phyloP scores from a whole-genome alignment of 1,284 basidiomycete species.

The Melampsora larici-populina region DNA sequence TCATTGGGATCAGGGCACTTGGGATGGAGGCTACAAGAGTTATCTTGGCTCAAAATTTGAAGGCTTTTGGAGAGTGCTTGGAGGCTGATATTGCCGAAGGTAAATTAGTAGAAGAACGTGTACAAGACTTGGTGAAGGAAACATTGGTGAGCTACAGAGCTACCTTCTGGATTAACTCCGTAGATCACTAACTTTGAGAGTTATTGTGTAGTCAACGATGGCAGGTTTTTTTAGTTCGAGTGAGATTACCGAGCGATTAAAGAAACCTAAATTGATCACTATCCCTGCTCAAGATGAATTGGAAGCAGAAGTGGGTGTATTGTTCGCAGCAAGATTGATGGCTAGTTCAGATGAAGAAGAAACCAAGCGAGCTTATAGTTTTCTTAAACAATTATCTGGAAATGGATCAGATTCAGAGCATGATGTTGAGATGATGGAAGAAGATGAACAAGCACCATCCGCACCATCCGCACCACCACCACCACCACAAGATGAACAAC shows the following conservation, averaged over 20 bases:
- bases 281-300: conserved; percentile 42
- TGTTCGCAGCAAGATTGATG: conserved; percentile 42
- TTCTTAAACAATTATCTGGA: conserved; percentile 20
- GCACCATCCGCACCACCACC: not conserved
- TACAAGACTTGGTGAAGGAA: conserved; percentile 31
- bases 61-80: conserved; percentile 41
- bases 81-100: conserved; percentile 20
- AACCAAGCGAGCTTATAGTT: conserved; percentile 28
- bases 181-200: not conserved
- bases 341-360: conserved; percentile 32
- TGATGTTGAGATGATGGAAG: conserved; percentile 11
- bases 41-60: conserved; percentile 34
- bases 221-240: conserved; percentile 13
- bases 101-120: conserved; percentile 11
- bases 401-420: conserved; percentile 19
- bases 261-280: not conserved
- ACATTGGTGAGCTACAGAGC: conserved; percentile 20
- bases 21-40: conserved; percentile 28
- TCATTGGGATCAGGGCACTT: conserved; percentile 28
- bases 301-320: conserved; percentile 30
- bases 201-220: conserved; percentile 14
- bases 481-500: not conserved
- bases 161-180: not conserved
- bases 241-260: not conserved
- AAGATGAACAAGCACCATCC: not conserved